A percentile compares a stretch with the other conserved stretches of the same genome.
Evolutionary conservation across 495 filamentous ascomycete genomes (phyloP).

Genomic region (Pseudomonodictys pantanalensis): DNA sequence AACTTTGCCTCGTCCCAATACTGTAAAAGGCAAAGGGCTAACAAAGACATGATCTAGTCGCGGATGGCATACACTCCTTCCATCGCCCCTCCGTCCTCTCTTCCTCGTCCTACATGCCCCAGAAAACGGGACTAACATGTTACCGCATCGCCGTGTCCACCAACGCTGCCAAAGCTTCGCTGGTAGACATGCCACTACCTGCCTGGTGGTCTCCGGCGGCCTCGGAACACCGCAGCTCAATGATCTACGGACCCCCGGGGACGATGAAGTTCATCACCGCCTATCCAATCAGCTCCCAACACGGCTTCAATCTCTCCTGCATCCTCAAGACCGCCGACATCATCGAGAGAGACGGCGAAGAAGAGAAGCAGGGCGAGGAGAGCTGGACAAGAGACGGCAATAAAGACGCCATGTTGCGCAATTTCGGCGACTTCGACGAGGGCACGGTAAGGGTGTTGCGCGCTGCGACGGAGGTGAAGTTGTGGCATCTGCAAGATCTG

Average conservation of each 20-base stretch:
- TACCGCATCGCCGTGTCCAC: conserved; percentile 6
- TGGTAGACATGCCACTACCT: not conserved
- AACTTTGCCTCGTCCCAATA: not conserved
- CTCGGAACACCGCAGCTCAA: not conserved
- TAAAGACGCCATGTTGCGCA: conserved; percentile 2
- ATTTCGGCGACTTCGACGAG: conserved; percentile 1
- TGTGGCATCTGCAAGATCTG: conserved; percentile 11
- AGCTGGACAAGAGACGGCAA: too few species aligned
- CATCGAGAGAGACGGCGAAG: not conserved
- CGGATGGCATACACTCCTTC: conserved; percentile 50
- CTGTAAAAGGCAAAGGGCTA: not conserved
- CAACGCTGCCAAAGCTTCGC: not conserved
- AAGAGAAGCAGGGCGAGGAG: too few species aligned
- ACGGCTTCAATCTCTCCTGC: conserved; percentile 10
- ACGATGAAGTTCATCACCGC: not conserved
- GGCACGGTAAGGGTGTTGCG: not conserved
- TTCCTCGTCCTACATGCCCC: not conserved
- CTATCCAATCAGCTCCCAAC: conserved; percentile 1
- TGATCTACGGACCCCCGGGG: not conserved
- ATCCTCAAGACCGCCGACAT: not conserved
- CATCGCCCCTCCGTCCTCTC: not conserved
- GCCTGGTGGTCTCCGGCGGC: conserved; percentile 4
- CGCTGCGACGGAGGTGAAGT: conserved; percentile 16
- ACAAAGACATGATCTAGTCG: conserved; percentile 35
- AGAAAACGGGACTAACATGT: conserved; percentile 3